Percentiles rank a stretch among this genome's conserved stretches.
Evolutionary conservation across 2,329 filamentous ascomycete genomes (phyloP).

Genomic region (Fusarium compactum): DNA sequence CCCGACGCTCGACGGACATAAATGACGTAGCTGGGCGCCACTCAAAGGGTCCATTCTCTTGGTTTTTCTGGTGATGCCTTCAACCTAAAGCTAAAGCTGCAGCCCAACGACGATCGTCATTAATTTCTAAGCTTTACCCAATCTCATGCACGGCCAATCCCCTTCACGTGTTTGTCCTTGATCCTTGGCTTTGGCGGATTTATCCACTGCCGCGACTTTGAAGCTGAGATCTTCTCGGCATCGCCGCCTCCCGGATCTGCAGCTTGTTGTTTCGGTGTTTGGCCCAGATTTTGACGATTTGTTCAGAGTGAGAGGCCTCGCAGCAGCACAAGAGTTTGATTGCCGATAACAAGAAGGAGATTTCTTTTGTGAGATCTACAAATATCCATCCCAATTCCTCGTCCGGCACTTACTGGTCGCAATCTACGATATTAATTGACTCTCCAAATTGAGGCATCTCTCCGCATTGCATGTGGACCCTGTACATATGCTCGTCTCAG

Average conservation of each 20-base stretch:
- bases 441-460: conserved; percentile 2
- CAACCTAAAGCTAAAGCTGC: conserved; percentile 33
- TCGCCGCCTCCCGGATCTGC: conserved; percentile 35
- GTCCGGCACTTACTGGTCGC: neutral
- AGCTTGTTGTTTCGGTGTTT: conserved; percentile 30
- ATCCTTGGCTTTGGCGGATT: neutral
- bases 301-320: neutral
- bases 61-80: conserved; percentile 31
- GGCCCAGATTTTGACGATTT: neutral
- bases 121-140: conserved; percentile 16
- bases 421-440: neutral
- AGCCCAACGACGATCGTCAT: conserved; percentile 37
- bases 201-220: conserved; percentile 12
- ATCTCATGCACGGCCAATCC: conserved; percentile 10
- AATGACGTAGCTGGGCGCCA: conserved; percentile 40
- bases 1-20: conserved; percentile 13
- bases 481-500: neutral
- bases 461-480: conserved; percentile 28
- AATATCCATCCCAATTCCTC: neutral
- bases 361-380: neutral
- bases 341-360: neutral
- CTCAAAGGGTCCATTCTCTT: conserved; percentile 20
- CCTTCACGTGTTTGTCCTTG: neutral
- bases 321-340: neutral
- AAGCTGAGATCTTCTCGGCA: conserved; percentile 37